phyloP scores from a whole-genome alignment of 2,329 filamentous ascomycete species.

The Alternaria triticina region DNA sequence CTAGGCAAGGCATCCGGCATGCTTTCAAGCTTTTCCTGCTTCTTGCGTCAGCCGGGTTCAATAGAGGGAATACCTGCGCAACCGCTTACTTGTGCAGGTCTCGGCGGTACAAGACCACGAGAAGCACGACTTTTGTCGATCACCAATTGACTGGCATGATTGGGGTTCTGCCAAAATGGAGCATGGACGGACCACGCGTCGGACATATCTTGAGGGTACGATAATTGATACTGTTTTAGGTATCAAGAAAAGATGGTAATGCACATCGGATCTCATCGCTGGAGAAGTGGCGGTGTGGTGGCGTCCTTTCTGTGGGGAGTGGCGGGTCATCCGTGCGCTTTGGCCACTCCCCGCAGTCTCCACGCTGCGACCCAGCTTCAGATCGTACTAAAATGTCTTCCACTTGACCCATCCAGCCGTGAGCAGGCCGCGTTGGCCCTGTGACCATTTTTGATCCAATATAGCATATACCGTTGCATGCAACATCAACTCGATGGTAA shows the following conservation, averaged over 20 bases:
- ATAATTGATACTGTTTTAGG: too few relatives aligned
- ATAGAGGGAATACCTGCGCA: rapidly evolving
- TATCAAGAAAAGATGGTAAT: background rate
- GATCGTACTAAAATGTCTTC: too few relatives aligned
- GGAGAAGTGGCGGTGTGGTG: background rate
- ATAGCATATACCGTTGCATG: too few relatives aligned
- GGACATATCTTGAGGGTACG: background rate
- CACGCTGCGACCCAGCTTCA: too few relatives aligned
- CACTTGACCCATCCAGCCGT: too few relatives aligned
- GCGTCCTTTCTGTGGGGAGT: background rate
- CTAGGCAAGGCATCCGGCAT: background rate
- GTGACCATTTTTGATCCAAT: too few relatives aligned
- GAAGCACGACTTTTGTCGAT: background rate
- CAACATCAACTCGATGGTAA: too few relatives aligned
- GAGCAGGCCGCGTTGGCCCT: too few relatives aligned
- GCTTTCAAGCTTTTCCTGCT: background rate
- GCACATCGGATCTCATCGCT: background rate
- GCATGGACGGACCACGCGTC: background rate
- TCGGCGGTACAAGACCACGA: background rate
- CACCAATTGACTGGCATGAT: background rate
- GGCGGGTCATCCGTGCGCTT: background rate
- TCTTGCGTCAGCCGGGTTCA: background rate
- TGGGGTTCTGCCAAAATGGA: background rate
- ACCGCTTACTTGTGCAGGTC: background rate
- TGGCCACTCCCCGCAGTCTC: background rate